These are phyloP conservation scores for Ambrosia hybrid DNA, from an alignment of 140 eudicot genomes.

Conservation along the genomic window DNA sequence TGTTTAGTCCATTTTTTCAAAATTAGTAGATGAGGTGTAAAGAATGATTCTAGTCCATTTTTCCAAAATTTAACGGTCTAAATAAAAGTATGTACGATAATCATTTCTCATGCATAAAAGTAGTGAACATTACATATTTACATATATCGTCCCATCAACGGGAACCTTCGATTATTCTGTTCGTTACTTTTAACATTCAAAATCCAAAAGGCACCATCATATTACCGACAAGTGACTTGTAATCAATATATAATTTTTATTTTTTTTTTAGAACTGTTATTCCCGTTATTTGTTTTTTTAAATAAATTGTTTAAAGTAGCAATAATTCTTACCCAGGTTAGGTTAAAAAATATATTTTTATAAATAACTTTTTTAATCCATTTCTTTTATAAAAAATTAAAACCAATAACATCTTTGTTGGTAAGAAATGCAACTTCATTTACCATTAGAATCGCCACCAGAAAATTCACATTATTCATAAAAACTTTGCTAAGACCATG, in stretches of 20 bases:
- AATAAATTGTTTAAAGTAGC: too few relatives aligned
- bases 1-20: too few relatives aligned
- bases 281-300: too few relatives aligned
- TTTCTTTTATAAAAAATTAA: too few relatives aligned
- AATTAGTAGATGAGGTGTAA: background rate
- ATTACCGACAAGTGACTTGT: background rate
- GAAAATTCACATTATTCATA: too few relatives aligned
- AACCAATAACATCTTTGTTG: too few relatives aligned
- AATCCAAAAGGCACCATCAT: background rate
- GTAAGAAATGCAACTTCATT: too few relatives aligned
- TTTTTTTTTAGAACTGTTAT: background rate
- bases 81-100: background rate
- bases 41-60: background rate
- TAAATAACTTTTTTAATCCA: too few relatives aligned
- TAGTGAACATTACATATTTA: background rate
- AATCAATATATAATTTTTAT: background rate
- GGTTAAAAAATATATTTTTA: too few relatives aligned
- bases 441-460: too few relatives aligned
- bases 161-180: background rate
- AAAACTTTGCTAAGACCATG: too few relatives aligned
- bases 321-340: too few relatives aligned
- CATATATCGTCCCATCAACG: background rate
- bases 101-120: background rate
- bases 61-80: background rate
- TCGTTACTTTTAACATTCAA: constrained; percentile 1